Percentiles rank a stretch among this genome's conserved stretches.
These are phyloP conservation scores for Debaryomyces udenii DNA, from an alignment of 1,139 yeast species.

Conservation along the genomic window DNA sequence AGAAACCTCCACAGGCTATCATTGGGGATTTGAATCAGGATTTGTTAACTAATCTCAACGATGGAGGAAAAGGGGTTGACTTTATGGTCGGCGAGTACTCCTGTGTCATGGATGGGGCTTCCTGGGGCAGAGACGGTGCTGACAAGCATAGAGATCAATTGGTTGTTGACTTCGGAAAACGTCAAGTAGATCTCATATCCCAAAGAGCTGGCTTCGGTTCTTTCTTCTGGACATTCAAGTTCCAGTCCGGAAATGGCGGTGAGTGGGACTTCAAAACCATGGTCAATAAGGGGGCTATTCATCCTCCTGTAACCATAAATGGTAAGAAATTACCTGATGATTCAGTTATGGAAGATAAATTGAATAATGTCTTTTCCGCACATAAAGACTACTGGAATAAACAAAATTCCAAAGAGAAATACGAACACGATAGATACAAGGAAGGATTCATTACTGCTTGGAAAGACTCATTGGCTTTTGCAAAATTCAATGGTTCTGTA, in stretches of 20 bases:
- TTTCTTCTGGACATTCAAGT: slow-evolving; percentile 91
- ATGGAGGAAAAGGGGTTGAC: slow-evolving; percentile 59
- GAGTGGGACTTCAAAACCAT: slow-evolving; percentile 93
- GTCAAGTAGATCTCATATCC: slow-evolving; percentile 46
- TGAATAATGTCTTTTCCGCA: slow-evolving; percentile 39
- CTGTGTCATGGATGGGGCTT: slow-evolving; percentile 74
- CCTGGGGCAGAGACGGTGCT: slow-evolving; percentile 65
- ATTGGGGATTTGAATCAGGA: slow-evolving; percentile 58
- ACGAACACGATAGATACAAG: slow-evolving; percentile 78
- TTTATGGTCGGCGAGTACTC: slow-evolving; percentile 88
- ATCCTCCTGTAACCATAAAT: slow-evolving; percentile 24
- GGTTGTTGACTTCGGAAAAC: slow-evolving; percentile 42
- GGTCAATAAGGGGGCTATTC: slow-evolving; percentile 65
- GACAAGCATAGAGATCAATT: slow-evolving; percentile 44
- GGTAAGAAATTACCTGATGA: slow-evolving; percentile 38
- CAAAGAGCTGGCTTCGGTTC: slow-evolving; percentile 66
- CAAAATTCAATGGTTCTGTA: slow-evolving; percentile 65
- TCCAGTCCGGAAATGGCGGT: slow-evolving; percentile 88
- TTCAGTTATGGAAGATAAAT: slow-evolving; percentile 43
- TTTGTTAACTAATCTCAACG: slow-evolving; percentile 53
- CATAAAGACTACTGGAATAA: slow-evolving; percentile 74
- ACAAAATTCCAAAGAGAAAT: slow-evolving; percentile 58
- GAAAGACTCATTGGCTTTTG: slow-evolving; percentile 70
- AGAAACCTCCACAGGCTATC: slow-evolving; percentile 65
- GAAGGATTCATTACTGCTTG: slow-evolving; percentile 80